Conservation (phyloP, 495 filamentous ascomycete genomes). For the Annulohypoxylon stygium region DNA sequence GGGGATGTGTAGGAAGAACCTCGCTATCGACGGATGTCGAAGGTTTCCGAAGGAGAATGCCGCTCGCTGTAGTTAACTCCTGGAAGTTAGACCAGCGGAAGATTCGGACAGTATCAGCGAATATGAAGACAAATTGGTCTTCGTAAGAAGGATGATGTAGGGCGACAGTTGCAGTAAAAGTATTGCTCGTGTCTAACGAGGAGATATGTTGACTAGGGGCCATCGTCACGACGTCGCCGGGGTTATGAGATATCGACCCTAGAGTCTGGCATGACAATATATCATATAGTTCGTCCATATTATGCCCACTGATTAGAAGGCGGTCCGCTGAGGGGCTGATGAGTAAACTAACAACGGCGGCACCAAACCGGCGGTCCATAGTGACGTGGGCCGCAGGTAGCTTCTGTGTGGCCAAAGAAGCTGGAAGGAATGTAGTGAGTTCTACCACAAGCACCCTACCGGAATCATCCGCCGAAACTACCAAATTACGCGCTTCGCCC, state of each 20-base stretch:
- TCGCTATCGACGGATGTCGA: not conserved
- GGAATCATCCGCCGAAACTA: not conserved
- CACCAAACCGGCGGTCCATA: not conserved
- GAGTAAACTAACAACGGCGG: not conserved
- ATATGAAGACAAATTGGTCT: not conserved
- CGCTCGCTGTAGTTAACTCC: not conserved
- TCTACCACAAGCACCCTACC: not conserved
- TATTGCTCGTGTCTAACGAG: not conserved
- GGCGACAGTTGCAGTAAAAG: not conserved
- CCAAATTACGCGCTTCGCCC: not conserved
- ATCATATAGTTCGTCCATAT: not conserved
- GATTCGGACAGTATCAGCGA: not conserved
- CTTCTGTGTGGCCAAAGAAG: not conserved
- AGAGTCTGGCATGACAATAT: not conserved
- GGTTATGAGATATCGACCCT: not conserved
- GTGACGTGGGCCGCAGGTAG: not conserved
- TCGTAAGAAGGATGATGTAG: not conserved
- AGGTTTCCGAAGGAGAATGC: not conserved
- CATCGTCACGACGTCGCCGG: not conserved
- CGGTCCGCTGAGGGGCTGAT: not conserved
- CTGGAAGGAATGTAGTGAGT: not conserved
- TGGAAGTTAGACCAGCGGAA: not conserved
- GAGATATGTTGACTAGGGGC: no score
- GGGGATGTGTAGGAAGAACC: not conserved
- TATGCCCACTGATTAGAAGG: not conserved